phyloP scores from a whole-genome alignment of 2,329 filamentous ascomycete genomes.

The Cryphonectria japonica region DNA sequence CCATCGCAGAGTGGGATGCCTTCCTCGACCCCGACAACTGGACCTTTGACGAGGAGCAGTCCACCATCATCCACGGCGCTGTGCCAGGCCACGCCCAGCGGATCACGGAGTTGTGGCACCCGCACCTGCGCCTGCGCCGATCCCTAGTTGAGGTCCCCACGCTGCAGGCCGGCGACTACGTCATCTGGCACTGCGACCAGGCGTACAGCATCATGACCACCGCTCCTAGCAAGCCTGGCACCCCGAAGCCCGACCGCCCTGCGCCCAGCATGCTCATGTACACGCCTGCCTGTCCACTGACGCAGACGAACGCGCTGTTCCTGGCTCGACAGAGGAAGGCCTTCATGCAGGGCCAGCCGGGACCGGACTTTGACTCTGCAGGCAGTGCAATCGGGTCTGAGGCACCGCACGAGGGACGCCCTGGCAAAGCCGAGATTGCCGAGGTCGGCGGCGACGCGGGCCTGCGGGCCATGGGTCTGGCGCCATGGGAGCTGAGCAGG shows the following conservation, averaged over 20 bases:
- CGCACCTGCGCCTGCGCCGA: constrained; percentile 56
- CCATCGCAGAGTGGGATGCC: constrained; percentile 49
- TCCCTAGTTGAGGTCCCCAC: constrained; percentile 60
- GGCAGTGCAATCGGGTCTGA: constrained; percentile 55
- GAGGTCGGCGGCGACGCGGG: constrained; percentile 54
- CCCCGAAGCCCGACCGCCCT: constrained; percentile 37
- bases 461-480: constrained; percentile 61
- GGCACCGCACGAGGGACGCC: constrained; percentile 52
- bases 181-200: constrained; percentile 62
- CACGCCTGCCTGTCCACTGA: constrained; percentile 58
- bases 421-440: constrained; percentile 56
- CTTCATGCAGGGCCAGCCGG: constrained; percentile 57
- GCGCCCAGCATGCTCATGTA: constrained; percentile 56
- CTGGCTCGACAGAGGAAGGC: constrained; percentile 61
- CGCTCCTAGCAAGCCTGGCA: constrained; percentile 40
- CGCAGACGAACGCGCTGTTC: constrained; percentile 61
- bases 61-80: constrained; percentile 61
- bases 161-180: constrained; percentile 59
- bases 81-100: constrained; percentile 62
- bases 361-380: constrained; percentile 59
- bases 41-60: constrained; percentile 51
- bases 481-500: constrained; percentile 48
- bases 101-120: constrained; percentile 61
- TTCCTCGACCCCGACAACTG: constrained; percentile 55
- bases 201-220: constrained; percentile 57